Percentiles rank a stretch among this genome's conserved stretches.
Conservation (phyloP, 2,329 filamentous ascomycete genomes). For the Diaporthe caulivora region DNA sequence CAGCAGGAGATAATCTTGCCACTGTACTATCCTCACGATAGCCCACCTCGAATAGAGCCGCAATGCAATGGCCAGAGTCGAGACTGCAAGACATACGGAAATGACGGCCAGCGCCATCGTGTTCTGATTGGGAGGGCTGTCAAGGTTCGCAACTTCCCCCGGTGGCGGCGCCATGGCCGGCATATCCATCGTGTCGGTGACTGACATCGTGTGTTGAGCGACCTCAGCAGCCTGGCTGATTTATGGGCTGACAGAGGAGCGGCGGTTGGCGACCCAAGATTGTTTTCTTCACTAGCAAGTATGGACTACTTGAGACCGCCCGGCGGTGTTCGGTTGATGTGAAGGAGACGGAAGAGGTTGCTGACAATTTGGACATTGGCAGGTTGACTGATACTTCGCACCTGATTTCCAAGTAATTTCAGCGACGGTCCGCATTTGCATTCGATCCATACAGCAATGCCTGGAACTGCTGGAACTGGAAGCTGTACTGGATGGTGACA, state of each 20-base stretch:
- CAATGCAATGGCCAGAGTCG: neutral
- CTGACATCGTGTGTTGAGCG: neutral
- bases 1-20: constrained; percentile 10
- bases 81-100: neutral
- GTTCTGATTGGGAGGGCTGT: neutral
- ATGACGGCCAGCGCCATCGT: neutral
- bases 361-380: neutral
- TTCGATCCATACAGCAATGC: neutral
- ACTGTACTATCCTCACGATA: neutral
- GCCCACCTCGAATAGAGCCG: neutral
- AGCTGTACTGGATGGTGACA: neutral
- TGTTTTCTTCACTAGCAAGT: neutral
- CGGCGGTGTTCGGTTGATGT: no score
- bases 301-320: no score
- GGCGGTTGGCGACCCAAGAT: no score
- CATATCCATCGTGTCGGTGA: neutral
- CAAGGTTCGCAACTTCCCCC: neutral
- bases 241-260: no score
- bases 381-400: no score
- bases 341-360: no score
- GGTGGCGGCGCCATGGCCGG: constrained; percentile 1
- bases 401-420: no score
- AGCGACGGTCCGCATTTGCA: neutral
- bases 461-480: neutral
- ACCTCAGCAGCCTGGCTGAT: neutral